Evolutionary conservation across 805 yeast genomes (phyloP), one percentile per base, ranked within the genome.

Genomic region (Candida ortonii): DNA sequence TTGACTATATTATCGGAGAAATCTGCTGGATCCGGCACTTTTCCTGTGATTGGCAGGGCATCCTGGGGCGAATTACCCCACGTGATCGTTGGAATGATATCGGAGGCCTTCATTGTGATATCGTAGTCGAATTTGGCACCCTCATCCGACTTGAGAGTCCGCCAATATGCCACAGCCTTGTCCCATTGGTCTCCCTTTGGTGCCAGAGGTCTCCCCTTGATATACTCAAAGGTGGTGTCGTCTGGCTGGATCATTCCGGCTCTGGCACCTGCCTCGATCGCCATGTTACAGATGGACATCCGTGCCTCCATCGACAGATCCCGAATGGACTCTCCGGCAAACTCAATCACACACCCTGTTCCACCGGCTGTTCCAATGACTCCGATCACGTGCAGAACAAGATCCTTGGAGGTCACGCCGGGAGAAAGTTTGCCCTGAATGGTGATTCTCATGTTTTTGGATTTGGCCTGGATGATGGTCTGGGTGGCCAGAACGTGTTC

Each of bases 51-150:
- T 41, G 98, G 97, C 46, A 93, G 70, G 29, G 97, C 97, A 59
- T 93, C 98, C 67, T 93, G 97, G 20, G 98, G 98, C 53, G 97
- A 90, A 50, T 93, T 93, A 70, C 98, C 98, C 98, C 98, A 93
- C 16, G 98, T 93, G 43, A 93, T 87, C 16, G 98, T 93, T 49
- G 98, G 98, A 33, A 84, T 78, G 41, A 93, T 80, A 52, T 90
- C 97, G 16, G 71, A 65, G 34, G 94, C 95, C 47, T 81, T 70
- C 59, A 93, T 84, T 28, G 70, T 67, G 50, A 93, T 80, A 50
- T 86, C 96, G 49, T 75, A 65, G 57, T 93, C 98, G 49, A 89
- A 93, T 41, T 73, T 66, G 18, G 98, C 97, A 53, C 85, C 96
- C 39, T 80, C 84, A 57, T 93, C 98, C 16, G 95, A 71, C 53